Percentiles rank a stretch among this genome's conserved stretches.
phyloP scores from a whole-genome alignment of 768 basidiomycete species.

The Rubroboletus pulcherrimus region DNA sequence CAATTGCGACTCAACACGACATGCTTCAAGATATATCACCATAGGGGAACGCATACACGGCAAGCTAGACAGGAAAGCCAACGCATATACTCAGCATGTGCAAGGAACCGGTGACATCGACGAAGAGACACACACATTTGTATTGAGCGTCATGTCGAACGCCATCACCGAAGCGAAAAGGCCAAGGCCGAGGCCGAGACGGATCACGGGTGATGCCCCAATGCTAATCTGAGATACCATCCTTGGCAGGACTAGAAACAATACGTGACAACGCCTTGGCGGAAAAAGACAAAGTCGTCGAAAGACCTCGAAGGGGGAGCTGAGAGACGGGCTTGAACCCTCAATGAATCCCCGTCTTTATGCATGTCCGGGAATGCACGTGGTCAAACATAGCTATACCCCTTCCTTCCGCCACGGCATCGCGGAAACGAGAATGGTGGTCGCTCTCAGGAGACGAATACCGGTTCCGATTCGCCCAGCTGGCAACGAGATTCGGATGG shows the following conservation, averaged over 20 bases:
- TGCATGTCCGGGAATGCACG: conserved; percentile 9
- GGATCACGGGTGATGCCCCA: conserved; percentile 4
- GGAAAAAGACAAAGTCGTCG: not conserved
- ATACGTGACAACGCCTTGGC: not conserved
- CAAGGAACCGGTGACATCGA: not conserved
- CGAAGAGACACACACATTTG: conserved; percentile 20
- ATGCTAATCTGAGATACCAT: conserved; percentile 8
- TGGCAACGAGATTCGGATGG: not conserved
- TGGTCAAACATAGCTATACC: conserved; percentile 10
- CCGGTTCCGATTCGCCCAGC: conserved; percentile 17
- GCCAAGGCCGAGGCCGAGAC: conserved; percentile 13
- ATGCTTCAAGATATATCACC: not conserved
- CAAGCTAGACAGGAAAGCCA: conserved; percentile 14
- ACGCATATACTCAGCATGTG: not conserved
- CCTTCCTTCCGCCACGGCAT: conserved; percentile 7
- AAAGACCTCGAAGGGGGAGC: not conserved
- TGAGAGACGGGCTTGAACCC: not conserved
- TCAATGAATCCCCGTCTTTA: conserved; percentile 8
- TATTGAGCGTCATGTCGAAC: conserved; percentile 24
- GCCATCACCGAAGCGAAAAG: conserved; percentile 14
- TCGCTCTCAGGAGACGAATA: not conserved
- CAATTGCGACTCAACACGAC: not conserved
- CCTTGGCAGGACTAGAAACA: not conserved
- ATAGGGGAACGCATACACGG: conserved; percentile 17
- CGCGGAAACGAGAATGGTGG: not conserved